Percentiles rank a stretch among this genome's conserved stretches.
Conservation (phyloP, 1,284 basidiomycete genomes). For the Heterobasidion irregulare region DNA sequence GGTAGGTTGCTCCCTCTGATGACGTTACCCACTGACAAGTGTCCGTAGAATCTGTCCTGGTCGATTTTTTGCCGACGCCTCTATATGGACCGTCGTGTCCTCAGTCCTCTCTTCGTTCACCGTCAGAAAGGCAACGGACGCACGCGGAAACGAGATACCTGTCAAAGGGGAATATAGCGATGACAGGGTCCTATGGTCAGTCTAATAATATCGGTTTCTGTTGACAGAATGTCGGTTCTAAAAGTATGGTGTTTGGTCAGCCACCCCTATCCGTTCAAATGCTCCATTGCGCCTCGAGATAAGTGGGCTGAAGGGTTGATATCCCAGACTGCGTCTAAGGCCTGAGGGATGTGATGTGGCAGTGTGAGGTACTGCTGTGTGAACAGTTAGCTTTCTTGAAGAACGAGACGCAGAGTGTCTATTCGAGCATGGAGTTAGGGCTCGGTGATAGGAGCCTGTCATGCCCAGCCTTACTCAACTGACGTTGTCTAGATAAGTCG, state of each 20-base stretch:
- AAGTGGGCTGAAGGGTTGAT: neutral
- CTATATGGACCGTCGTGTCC: neutral
- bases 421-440: too few species aligned
- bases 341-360: too few species aligned
- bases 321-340: too few species aligned
- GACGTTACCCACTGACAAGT: neutral
- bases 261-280: neutral
- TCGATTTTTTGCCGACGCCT: neutral
- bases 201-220: neutral
- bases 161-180: neutral
- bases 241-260: neutral
- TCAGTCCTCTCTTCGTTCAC: neutral
- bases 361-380: too few species aligned
- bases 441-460: too few species aligned
- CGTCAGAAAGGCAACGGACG: neutral
- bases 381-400: too few species aligned
- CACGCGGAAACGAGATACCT: neutral
- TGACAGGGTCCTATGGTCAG: neutral
- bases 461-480: too few species aligned
- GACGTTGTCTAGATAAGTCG: too few species aligned
- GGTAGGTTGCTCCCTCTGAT: neutral
- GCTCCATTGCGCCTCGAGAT: neutral
- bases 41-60: neutral
- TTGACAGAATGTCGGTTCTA: neutral
- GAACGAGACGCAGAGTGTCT: too few species aligned